These are phyloP conservation scores for Phytophthora quininea DNA, from an alignment of 352 stramenopile species.

Conservation along the genomic window DNA sequence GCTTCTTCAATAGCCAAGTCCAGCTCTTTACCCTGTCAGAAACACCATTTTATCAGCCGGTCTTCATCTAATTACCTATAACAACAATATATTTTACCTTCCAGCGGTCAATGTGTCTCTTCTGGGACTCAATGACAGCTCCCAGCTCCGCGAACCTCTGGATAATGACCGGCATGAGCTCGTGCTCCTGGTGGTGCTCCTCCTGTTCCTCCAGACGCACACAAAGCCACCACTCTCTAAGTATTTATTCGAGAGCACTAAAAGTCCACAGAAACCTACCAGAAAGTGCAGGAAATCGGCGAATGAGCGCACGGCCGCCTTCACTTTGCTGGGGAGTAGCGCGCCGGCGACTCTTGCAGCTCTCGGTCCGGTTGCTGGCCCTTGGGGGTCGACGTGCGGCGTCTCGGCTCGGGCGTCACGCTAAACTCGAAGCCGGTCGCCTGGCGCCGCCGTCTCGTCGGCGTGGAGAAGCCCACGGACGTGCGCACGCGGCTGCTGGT, in stretches of 20 bases:
- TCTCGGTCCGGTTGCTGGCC: conserved; percentile 27
- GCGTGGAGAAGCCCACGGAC: conserved; percentile 26
- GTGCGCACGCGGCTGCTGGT: conserved; percentile 19
- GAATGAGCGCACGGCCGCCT: conserved; percentile 82
- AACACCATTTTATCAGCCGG: no score
- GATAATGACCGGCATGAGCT: conserved; percentile 82
- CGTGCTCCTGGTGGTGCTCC: conserved; percentile 72
- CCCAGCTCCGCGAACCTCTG: conserved; percentile 77
- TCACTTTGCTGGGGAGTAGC: conserved; percentile 79
- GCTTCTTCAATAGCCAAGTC: conserved; percentile 77
- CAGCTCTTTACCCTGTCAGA: conserved; percentile 74
- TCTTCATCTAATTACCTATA: no score
- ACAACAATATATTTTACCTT: no score
- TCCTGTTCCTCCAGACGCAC: conserved; percentile 74
- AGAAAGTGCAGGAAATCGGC: conserved; percentile 85
- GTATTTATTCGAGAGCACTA: conserved; percentile 5
- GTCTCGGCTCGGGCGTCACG: conserved; percentile 54
- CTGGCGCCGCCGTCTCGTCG: conserved; percentile 36
- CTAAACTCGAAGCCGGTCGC: conserved; percentile 58
- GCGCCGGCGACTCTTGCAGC: conserved; percentile 57
- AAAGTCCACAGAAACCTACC: conserved; percentile 42
- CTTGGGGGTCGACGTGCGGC: conserved; percentile 37
- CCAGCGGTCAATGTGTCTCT: conserved; percentile 84
- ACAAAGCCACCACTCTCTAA: conserved; percentile 42
- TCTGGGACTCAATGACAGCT: conserved; percentile 85